Conservation (phyloP, 2,329 filamentous ascomycete species). For the Ceratocystis colombiana region DNA sequence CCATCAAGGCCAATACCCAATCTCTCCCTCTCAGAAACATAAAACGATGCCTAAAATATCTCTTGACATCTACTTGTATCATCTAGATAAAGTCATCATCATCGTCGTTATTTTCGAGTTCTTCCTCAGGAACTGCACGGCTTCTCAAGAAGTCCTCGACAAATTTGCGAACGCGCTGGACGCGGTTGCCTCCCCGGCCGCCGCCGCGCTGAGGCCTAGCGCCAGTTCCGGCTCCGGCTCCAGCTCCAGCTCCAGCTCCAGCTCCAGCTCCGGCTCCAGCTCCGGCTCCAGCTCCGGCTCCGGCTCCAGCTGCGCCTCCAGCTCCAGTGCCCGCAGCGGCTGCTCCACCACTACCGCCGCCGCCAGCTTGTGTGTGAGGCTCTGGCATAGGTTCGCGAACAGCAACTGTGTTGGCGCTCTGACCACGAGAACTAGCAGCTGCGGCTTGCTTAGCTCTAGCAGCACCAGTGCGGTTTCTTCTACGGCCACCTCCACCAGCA, state of each 20-base stretch:
- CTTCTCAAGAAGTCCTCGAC: constrained; percentile 20
- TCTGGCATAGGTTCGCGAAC: background rate
- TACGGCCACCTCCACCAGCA: background rate
- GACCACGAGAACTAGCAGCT: background rate
- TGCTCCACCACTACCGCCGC: too few relatives aligned
- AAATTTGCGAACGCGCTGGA: constrained; percentile 20
- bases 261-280: too few relatives aligned
- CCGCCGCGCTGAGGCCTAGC: background rate
- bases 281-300: too few relatives aligned
- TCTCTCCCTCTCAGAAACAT: background rate
- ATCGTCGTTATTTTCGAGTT: constrained; percentile 21
- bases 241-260: too few relatives aligned
- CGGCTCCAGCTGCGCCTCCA: too few relatives aligned
- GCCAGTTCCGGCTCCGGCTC: too few relatives aligned
- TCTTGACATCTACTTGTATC: background rate
- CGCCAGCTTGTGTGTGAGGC: background rate
- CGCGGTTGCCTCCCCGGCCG: constrained; percentile 13
- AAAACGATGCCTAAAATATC: too few relatives aligned
- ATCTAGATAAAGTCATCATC: constrained; percentile 13
- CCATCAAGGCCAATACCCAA: background rate
- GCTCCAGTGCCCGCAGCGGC: too few relatives aligned
- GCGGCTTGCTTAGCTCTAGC: background rate
- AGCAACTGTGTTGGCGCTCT: constrained; percentile 3
- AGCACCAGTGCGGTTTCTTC: background rate
- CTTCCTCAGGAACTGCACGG: constrained; percentile 19